Evolutionary conservation across 1,139 yeast genomes (phyloP).

Genomic region (Zygosaccharomyces pseudobailii): DNA sequence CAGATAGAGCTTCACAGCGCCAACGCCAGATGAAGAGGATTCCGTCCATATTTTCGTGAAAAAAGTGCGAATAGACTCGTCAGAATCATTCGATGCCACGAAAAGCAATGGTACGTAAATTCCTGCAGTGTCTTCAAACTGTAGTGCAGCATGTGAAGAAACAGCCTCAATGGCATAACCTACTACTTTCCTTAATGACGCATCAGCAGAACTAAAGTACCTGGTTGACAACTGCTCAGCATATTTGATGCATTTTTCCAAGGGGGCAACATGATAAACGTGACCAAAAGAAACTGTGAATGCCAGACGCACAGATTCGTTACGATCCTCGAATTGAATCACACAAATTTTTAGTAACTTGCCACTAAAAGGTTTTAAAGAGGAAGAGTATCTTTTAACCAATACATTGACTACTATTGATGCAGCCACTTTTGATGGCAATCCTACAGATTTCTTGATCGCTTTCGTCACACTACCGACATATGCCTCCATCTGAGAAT

Average conservation of each 20-base stretch:
- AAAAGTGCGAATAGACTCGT: constrained; percentile 40
- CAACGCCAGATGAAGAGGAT: constrained; percentile 61
- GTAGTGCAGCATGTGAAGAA: constrained; percentile 65
- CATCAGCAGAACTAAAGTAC: constrained; percentile 57
- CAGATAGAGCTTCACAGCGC: constrained; percentile 65
- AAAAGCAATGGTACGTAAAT: constrained; percentile 75
- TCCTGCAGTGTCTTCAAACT: constrained; percentile 57
- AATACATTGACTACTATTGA: constrained; percentile 69
- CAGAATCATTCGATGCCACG: constrained; percentile 68
- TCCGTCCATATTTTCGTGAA: constrained; percentile 77
- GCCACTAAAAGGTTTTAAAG: constrained; percentile 59
- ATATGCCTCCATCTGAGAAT: constrained; percentile 47
- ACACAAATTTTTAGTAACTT: constrained; percentile 53
- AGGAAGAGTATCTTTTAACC: constrained; percentile 51
- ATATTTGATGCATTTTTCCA: constrained; percentile 52
- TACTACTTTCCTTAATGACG: constrained; percentile 47
- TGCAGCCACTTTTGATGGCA: constrained; percentile 88
- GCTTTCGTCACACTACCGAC: constrained; percentile 44
- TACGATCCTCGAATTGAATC: constrained; percentile 62
- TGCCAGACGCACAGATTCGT: constrained; percentile 66
- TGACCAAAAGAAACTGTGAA: constrained; percentile 83
- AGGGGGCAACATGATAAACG: constrained; percentile 57
- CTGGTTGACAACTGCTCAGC: constrained; percentile 47
- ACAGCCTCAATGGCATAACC: constrained; percentile 65
- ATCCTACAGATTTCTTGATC: constrained; percentile 69